phyloP scores from a whole-genome alignment of 73 alveolate species.

The Paramecium octaurelia region DNA sequence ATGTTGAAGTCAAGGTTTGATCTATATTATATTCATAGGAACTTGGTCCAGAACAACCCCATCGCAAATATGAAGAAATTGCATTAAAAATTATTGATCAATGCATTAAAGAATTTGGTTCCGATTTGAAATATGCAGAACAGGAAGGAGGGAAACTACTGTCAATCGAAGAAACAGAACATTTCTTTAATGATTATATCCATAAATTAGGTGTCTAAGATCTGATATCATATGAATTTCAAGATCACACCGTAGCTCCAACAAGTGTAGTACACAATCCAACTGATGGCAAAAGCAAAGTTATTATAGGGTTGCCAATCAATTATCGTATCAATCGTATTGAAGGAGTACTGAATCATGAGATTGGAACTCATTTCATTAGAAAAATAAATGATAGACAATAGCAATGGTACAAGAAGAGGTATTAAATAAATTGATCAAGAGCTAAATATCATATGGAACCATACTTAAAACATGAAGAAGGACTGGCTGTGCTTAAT shows the following conservation, averaged over 20 bases:
- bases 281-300: constrained; percentile 65
- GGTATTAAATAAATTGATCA: neutral
- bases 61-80: constrained; percentile 56
- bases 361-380: constrained; percentile 86
- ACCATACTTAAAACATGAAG: constrained; percentile 76
- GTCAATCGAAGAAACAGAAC: constrained; percentile 70
- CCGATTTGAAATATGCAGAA: constrained; percentile 66
- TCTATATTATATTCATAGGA: neutral
- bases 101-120: constrained; percentile 68
- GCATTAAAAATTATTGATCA: constrained; percentile 73
- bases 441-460: constrained; percentile 74
- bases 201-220: constrained; percentile 66
- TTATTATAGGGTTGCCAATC: constrained; percentile 78
- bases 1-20: constrained; percentile 57
- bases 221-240: constrained; percentile 55
- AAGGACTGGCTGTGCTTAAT: constrained; percentile 82
- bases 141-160: constrained; percentile 76
- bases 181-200: constrained; percentile 63
- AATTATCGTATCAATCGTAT: constrained; percentile 77
- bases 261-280: constrained; percentile 70
- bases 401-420: constrained; percentile 72
- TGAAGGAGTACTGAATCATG: constrained; percentile 82
- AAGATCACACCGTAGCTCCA: constrained; percentile 76
- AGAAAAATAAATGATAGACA: constrained; percentile 76
- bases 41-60: constrained; percentile 32